Conservation (phyloP, 2,329 filamentous ascomycete genomes). For the Diaporthe sp. region DNA sequence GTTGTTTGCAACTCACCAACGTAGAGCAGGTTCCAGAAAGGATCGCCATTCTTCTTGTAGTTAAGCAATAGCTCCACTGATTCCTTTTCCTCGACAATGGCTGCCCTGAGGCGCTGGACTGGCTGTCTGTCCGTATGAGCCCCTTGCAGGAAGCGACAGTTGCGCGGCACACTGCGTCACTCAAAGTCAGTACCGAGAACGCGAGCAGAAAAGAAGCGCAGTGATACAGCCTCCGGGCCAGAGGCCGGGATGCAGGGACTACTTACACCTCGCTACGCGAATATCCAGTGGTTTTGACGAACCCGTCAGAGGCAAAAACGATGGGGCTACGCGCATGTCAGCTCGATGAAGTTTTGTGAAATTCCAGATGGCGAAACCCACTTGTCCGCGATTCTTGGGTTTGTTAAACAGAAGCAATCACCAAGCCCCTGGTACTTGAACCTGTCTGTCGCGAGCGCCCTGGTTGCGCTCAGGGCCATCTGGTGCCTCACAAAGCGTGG, state of each 20-base stretch:
- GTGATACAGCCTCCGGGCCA: no score
- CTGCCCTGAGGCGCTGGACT: conserved; percentile 38
- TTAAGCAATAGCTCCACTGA: conserved; percentile 45
- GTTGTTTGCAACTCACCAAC: conserved; percentile 50
- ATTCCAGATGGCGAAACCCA: not conserved
- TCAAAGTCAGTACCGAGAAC: not conserved
- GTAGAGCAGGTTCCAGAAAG: conserved; percentile 68
- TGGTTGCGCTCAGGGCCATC: conserved; percentile 53
- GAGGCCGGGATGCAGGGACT: not conserved
- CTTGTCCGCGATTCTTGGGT: conserved; percentile 48
- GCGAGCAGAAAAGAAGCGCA: no score
- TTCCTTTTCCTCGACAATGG: conserved; percentile 23
- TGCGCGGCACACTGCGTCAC: conserved; percentile 48
- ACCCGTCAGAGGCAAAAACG: conserved; percentile 60
- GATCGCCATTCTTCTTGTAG: conserved; percentile 58
- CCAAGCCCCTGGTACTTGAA: conserved; percentile 64
- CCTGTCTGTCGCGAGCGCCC: conserved; percentile 41
- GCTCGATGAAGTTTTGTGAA: not conserved
- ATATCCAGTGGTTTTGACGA: conserved; percentile 60
- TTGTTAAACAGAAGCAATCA: conserved; percentile 67
- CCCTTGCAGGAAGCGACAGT: conserved; percentile 61
- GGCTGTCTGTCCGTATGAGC: conserved; percentile 51
- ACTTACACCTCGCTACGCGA: conserved; percentile 51
- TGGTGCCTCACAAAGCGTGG: conserved; percentile 62
- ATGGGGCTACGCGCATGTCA: conserved; percentile 58